Percentiles rank a stretch among this genome's conserved stretches.
Conservation (phyloP, 306 rosid species). For the Casuarina glauca region DNA sequence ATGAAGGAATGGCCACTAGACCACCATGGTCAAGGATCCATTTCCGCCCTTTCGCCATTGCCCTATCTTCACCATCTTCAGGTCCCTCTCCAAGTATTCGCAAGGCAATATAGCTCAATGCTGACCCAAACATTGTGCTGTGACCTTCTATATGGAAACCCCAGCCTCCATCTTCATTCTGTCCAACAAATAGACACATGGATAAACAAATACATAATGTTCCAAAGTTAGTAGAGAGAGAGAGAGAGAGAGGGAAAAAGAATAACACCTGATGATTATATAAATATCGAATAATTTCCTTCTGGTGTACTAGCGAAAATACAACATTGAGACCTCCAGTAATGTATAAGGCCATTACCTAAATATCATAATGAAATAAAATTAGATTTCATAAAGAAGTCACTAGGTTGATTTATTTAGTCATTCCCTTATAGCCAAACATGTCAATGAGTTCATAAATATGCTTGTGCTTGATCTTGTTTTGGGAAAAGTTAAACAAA, state of each 20-base stretch:
- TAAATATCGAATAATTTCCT: constrained; percentile 36
- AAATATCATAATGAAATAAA: constrained; percentile 29
- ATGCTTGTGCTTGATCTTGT: too few species aligned
- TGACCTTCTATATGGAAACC: constrained; percentile 69
- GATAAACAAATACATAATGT: too few species aligned
- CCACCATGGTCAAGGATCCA: constrained; percentile 79
- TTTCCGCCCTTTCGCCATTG: constrained; percentile 41
- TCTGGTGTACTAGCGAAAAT: constrained; percentile 54
- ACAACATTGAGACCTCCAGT: constrained; percentile 44
- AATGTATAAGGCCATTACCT: background rate
- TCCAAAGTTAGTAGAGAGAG: background rate
- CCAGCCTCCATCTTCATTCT: constrained; percentile 86
- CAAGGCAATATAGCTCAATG: constrained; percentile 54
- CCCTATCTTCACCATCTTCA: constrained; percentile 33
- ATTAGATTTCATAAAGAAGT: constrained; percentile 38
- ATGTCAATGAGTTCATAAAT: too few species aligned
- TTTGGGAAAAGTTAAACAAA: too few species aligned
- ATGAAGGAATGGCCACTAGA: constrained; percentile 55
- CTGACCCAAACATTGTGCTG: constrained; percentile 77
- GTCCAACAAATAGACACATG: background rate
- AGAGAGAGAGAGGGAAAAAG: background rate
- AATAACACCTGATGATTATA: constrained; percentile 41
- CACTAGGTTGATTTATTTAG: too few species aligned
- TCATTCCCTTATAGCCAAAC: too few species aligned
- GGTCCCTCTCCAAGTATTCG: constrained; percentile 61